A percentile compares a stretch with the other conserved stretches of the same genome.
phyloP scores from a whole-genome alignment of 179 eudicot genomes.

The Camellia oleifera region DNA sequence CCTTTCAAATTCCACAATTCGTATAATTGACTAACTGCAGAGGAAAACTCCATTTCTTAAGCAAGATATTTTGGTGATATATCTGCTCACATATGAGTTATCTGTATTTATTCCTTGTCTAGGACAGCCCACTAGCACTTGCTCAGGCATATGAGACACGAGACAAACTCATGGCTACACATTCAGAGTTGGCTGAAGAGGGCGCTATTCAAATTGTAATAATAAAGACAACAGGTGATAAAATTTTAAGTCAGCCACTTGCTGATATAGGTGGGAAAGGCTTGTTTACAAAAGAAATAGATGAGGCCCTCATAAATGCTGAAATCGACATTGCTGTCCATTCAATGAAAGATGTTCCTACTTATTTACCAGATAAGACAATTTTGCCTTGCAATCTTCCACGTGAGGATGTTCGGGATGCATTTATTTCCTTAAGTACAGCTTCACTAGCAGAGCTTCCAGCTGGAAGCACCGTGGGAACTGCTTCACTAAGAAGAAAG shows the following conservation, averaged over 20 bases:
- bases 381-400: constrained; percentile 87
- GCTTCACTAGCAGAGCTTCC: constrained; percentile 87
- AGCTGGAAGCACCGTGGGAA: constrained; percentile 83
- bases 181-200: constrained; percentile 81
- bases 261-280: constrained; percentile 99
- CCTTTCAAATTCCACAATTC: background rate
- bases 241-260: constrained; percentile 74
- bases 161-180: constrained; percentile 62
- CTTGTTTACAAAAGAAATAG: constrained; percentile 92
- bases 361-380: constrained; percentile 83
- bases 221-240: constrained; percentile 92
- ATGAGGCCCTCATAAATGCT: constrained; percentile 78
- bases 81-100: constrained; percentile 16
- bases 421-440: constrained; percentile 74
- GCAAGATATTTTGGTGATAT: background rate
- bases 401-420: constrained; percentile 97
- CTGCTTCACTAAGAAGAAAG: constrained; percentile 90
- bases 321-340: constrained; percentile 97
- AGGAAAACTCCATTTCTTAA: background rate
- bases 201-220: constrained; percentile 86
- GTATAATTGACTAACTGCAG: background rate
- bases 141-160: constrained; percentile 97
- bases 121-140: constrained; percentile 94
- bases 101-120: constrained; percentile 36
- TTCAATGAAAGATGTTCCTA: constrained; percentile 99